A percentile compares a stretch with the other conserved stretches of the same genome.
Conservation (phyloP, 176 grass and related monocot species). For the Oryza coarctata region DNA sequence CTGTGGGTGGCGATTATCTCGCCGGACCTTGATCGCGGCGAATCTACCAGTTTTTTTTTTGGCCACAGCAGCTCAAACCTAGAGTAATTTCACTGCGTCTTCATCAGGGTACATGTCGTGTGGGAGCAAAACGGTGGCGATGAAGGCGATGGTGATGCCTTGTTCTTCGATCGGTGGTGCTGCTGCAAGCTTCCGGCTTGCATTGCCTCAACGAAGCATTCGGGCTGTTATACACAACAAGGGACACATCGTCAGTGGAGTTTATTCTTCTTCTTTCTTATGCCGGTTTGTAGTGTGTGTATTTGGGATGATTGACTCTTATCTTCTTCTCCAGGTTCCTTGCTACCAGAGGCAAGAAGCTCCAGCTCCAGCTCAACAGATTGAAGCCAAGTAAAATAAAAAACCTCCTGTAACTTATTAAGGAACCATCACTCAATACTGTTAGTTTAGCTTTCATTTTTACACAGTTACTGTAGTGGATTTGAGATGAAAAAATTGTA, state of each 20-base stretch:
- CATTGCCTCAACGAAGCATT: constrained; percentile 1
- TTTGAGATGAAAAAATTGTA: too few relatives aligned
- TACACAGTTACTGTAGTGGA: background rate
- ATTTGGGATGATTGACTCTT: constrained; percentile 4
- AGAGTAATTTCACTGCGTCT: background rate
- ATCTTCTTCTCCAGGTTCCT: constrained; percentile 49
- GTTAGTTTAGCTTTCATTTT: background rate
- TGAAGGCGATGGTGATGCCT: background rate
- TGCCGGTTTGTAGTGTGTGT: background rate
- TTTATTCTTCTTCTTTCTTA: background rate
- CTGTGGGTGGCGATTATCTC: too few relatives aligned
- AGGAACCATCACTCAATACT: background rate
- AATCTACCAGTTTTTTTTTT: too few relatives aligned
- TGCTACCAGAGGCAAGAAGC: constrained; percentile 59
- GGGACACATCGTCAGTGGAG: constrained; percentile 45
- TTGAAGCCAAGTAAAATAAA: constrained; percentile 60
- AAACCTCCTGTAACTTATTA: background rate
- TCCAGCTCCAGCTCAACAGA: constrained; percentile 11
- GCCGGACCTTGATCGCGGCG: background rate
- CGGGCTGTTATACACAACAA: constrained; percentile 14
- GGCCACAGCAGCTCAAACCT: background rate
- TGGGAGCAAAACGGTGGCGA: background rate
- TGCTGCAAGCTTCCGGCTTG: background rate
- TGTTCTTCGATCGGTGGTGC: background rate
- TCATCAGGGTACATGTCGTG: constrained; percentile 31